These are phyloP conservation scores for Vanderwaltozyma verrucispora DNA, from an alignment of 805 yeast genomes.

Conservation along the genomic window DNA sequence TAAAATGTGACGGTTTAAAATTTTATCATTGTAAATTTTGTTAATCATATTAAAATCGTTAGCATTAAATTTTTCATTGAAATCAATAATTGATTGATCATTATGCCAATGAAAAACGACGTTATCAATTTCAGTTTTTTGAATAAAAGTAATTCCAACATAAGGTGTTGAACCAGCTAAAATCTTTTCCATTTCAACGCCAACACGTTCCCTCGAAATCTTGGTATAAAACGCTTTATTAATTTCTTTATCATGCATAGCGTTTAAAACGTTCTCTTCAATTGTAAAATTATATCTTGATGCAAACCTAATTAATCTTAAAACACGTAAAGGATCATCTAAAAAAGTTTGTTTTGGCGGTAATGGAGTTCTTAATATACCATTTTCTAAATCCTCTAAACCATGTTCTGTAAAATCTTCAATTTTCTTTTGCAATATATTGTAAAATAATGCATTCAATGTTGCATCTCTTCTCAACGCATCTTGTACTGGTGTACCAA, in stretches of 20 bases:
- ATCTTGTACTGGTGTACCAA: constrained; percentile 88
- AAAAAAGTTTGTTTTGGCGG: constrained; percentile 75
- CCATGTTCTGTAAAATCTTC: constrained; percentile 85
- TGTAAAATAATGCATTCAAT: constrained; percentile 82
- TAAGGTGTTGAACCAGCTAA: constrained; percentile 52
- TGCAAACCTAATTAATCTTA: constrained; percentile 80
- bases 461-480: constrained; percentile 94
- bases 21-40: constrained; percentile 8
- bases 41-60: constrained; percentile 7
- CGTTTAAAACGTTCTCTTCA: constrained; percentile 44
- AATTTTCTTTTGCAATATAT: constrained; percentile 52
- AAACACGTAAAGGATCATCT: constrained; percentile 89
- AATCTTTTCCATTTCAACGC: constrained; percentile 73
- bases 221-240: constrained; percentile 52
- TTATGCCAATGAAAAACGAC: constrained; percentile 43
- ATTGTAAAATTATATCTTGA: constrained; percentile 61
- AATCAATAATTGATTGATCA: constrained; percentile 13
- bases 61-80: constrained; percentile 16
- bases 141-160: constrained; percentile 52
- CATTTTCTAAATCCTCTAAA: constrained; percentile 53
- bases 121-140: constrained; percentile 43
- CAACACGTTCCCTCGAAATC: constrained; percentile 84
- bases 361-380: constrained; percentile 79
- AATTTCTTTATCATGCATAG: constrained; percentile 56
- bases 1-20: constrained; percentile 8